Conservation (phyloP, 805 yeast species). For the Kluyveromyces dobzhanskii region DNA sequence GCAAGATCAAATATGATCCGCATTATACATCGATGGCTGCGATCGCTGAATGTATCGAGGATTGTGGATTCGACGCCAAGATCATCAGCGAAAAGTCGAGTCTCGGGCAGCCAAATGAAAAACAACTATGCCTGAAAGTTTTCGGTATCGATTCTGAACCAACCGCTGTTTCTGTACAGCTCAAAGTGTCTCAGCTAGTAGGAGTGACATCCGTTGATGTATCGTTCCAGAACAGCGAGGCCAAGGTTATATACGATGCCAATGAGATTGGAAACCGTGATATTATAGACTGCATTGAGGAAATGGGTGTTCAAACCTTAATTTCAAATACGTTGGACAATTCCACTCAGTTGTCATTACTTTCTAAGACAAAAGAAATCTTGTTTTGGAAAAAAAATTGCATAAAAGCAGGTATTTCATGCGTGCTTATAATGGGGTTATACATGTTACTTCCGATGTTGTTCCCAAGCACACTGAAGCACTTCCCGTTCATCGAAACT, state of each 20-base stretch:
- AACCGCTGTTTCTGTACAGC: conserved; percentile 43
- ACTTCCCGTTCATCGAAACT: conserved; percentile 24
- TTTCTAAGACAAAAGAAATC: conserved; percentile 66
- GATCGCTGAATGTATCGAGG: conserved; percentile 54
- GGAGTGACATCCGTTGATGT: conserved; percentile 47
- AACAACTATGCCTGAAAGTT: conserved; percentile 29
- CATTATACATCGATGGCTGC: conserved; percentile 24
- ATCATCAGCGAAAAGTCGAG: conserved; percentile 7
- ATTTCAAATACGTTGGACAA: conserved; percentile 43
- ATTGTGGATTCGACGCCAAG: conserved; percentile 62
- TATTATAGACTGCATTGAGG: conserved; percentile 45
- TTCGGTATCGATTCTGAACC: conserved; percentile 57
- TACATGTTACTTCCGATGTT: conserved; percentile 41
- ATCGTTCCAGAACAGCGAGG: conserved; percentile 46
- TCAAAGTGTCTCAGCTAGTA: conserved; percentile 33
- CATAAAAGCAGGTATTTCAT: conserved; percentile 42
- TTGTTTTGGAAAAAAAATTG: conserved; percentile 59
- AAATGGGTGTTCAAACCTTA: conserved; percentile 46
- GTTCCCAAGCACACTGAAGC: conserved; percentile 25
- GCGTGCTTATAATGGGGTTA: conserved; percentile 50
- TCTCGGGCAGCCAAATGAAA: conserved; percentile 4
- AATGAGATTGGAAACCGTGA: conserved; percentile 52
- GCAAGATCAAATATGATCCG: conserved; percentile 43
- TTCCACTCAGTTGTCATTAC: conserved; percentile 56
- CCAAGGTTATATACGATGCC: conserved; percentile 45